A percentile compares a stretch with the other conserved stretches of the same genome.
Evolutionary conservation across 179 eudicot genomes (phyloP).

Genomic region (Silene noctiflora): DNA sequence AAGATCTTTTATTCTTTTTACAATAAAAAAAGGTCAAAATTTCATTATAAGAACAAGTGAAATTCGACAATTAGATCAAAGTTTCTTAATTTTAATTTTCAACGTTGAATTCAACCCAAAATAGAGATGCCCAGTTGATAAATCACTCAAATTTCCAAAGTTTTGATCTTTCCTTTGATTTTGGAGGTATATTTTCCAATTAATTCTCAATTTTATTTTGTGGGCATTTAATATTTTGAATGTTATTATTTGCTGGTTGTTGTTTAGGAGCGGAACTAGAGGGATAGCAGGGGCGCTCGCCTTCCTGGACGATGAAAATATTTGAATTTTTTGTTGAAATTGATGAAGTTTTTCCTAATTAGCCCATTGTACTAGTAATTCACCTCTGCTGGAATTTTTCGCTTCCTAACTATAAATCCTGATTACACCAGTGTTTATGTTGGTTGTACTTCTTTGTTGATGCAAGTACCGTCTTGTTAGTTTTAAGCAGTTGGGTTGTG

Average conservation of each 20-base stretch:
- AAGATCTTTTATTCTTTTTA: background rate
- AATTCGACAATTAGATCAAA: background rate
- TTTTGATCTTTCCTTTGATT: constrained; percentile 4
- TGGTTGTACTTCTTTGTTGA: background rate
- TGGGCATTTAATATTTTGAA: background rate
- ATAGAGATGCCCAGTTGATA: background rate
- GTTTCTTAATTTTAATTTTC: background rate
- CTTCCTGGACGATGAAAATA: no score
- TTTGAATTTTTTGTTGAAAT: no score
- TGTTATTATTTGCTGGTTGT: background rate
- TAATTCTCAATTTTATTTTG: constrained; percentile 7
- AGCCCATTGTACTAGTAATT: no score
- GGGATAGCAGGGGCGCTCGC: no score
- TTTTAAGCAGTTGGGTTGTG: no score
- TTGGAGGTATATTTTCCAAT: constrained; percentile 7
- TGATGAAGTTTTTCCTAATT: no score
- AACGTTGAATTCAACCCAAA: background rate
- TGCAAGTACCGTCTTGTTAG: background rate
- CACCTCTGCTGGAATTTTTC: no score
- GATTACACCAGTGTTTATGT: no score
- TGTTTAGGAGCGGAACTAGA: no score
- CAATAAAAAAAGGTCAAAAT: background rate
- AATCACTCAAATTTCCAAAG: background rate
- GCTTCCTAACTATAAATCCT: no score
- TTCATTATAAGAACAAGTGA: background rate